Conservation (phyloP, 768 basidiomycete genomes). For the Mycena venus region DNA sequence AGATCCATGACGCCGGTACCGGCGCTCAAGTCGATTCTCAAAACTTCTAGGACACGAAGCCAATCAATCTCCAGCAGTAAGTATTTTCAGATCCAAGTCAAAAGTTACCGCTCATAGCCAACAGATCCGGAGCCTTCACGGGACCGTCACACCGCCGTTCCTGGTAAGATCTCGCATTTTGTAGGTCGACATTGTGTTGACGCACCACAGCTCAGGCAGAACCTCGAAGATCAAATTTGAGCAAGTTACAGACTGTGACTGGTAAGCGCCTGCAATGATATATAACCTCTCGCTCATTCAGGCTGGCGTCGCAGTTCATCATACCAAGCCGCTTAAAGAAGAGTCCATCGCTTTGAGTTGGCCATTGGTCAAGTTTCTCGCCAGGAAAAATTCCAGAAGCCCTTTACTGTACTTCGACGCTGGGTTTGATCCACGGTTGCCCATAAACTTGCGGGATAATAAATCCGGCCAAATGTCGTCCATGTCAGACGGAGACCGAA, state of each 20-base stretch:
- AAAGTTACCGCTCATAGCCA: neutral
- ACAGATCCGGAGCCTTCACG: neutral
- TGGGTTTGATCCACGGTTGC: constrained; percentile 56
- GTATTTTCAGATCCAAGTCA: neutral
- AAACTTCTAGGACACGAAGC: constrained; percentile 10
- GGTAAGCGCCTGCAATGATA: neutral
- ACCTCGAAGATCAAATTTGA: neutral
- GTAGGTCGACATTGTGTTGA: neutral
- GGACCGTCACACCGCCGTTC: neutral
- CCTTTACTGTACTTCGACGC: constrained; percentile 62
- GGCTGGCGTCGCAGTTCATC: neutral
- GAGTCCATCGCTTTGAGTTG: constrained; percentile 60
- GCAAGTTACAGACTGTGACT: neutral
- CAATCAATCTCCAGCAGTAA: constrained; percentile 9
- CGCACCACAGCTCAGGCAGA: neutral
- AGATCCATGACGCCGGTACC: neutral
- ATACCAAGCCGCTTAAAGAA: constrained; percentile 48
- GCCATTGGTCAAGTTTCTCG: constrained; percentile 58
- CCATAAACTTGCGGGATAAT: constrained; percentile 39
- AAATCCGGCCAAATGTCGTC: constrained; percentile 39
- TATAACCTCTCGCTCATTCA: neutral
- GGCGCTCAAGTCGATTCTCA: neutral
- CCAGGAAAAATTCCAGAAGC: constrained; percentile 30
- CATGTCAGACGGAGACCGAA: constrained; percentile 51
- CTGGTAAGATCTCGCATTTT: neutral